Evolutionary conservation across 805 yeast genomes (phyloP), one percentile per base, ranked within the genome.

Genomic region (Ogataea corticis): DNA sequence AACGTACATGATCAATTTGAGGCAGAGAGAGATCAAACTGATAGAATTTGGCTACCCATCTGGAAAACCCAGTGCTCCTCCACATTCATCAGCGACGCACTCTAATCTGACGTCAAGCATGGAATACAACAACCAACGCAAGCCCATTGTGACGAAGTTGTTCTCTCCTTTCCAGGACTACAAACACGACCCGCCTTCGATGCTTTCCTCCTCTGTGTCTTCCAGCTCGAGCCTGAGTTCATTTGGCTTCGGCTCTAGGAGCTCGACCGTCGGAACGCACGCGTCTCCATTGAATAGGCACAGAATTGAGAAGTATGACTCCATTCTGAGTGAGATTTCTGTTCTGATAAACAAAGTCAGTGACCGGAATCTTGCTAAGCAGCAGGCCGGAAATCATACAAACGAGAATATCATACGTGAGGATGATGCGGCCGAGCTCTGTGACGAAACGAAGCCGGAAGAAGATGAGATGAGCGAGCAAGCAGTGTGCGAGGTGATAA

Each of bases 11-110:
- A 54, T 65, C 30, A 59, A 62, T 42, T 38, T 63, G 27, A 57
- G 58, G 39, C 60, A 57, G 44, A 46, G 64, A 19, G 63, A 57
- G 35, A 51, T 65, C 18, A 61, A 53, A 16, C 32, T 44, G 4
- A 38, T 61, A 40, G 59, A 62, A 35, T 39, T 57, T 13, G 14
- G 36, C 9, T 38, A 48, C 32, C 46, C 52, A 18, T 3, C 28
- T 4, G 27, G 21, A 2, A 21, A 13, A 35, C 34, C 16, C 15
- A 36, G 19, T 15, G 19, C 23, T 3, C 4, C 19, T 15, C 4
- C 21, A 17, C 17, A 29, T 19, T 25, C 39, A 9, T 33, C 49
- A n/a, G 11, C 17, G 12, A 10, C 13, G 7, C 43, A 31, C n/a
- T 40, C 47, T 3, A 27, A 33, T 18, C 13, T 42, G 37, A 37